These are phyloP conservation scores for Pseudomonodictys pantanalensis DNA, from an alignment of 495 filamentous ascomycete species.

Conservation along the genomic window DNA sequence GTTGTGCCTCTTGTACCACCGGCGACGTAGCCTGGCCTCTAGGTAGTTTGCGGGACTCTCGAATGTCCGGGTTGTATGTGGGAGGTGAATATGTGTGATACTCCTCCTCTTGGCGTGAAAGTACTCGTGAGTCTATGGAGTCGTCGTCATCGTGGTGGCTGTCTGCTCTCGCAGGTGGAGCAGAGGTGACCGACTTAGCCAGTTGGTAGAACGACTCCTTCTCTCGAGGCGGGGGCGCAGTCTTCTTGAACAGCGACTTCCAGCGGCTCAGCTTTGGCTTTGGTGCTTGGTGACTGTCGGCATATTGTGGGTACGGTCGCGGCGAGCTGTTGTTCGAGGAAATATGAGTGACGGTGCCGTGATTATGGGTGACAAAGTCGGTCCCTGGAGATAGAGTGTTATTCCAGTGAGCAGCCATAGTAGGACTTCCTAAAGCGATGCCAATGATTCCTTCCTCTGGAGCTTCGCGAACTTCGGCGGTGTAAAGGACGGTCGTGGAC, in stretches of 20 bases:
- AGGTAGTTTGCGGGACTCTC: constrained; percentile 21
- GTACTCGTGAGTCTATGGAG: constrained; percentile 3
- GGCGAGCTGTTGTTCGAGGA: constrained; percentile 20
- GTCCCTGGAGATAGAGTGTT: constrained; percentile 24
- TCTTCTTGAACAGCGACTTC: constrained; percentile 53
- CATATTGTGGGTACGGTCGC: constrained; percentile 7
- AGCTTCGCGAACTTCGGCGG: constrained; percentile 31
- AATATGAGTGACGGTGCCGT: constrained; percentile 29
- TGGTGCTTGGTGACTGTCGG: constrained; percentile 25
- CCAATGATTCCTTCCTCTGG: constrained; percentile 49
- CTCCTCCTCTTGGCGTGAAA: constrained; percentile 5
- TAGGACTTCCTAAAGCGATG: constrained; percentile 55
- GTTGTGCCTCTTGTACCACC: constrained; percentile 5
- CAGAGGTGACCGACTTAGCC: constrained; percentile 11
- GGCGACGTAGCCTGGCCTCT: constrained; percentile 8
- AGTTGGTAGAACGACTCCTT: constrained; percentile 38
- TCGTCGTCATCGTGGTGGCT: constrained; percentile 24
- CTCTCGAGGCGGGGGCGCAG: constrained; percentile 32
- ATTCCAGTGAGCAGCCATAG: constrained; percentile 35
- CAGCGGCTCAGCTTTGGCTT: constrained; percentile 54
- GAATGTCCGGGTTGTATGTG: constrained; percentile 18
- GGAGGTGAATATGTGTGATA: constrained; percentile 18
- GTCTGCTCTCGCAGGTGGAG: constrained; percentile 18
- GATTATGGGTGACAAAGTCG: constrained; percentile 13
- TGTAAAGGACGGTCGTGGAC: constrained; percentile 31